These are phyloP conservation scores for Lyophyllum atratum DNA, from an alignment of 768 basidiomycete genomes.

Conservation along the genomic window DNA sequence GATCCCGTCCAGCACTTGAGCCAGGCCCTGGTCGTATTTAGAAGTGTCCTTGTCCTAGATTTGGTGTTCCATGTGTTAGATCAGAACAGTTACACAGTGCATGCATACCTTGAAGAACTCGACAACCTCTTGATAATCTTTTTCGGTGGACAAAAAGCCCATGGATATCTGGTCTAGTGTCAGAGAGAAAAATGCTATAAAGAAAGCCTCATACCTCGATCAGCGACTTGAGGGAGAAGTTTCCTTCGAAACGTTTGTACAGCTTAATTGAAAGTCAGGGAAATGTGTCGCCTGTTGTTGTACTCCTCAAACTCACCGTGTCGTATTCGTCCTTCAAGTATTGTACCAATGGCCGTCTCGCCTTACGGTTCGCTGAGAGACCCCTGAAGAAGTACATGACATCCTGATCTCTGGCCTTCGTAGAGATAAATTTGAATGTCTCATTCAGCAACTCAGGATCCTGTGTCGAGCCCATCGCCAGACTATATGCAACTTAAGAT, in stretches of 20 bases:
- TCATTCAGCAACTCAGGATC: slow-evolving; percentile 58
- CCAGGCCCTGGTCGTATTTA: slow-evolving; percentile 63
- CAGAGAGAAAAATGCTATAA: slow-evolving; percentile 25
- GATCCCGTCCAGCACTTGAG: slow-evolving; percentile 71
- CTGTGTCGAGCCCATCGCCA: slow-evolving; percentile 62
- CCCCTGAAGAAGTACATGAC: slow-evolving; percentile 64
- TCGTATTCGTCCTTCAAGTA: slow-evolving; percentile 77
- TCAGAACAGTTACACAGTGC: background rate
- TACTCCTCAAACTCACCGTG: slow-evolving; percentile 38
- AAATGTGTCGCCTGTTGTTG: background rate
- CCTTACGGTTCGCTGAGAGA: slow-evolving; percentile 54
- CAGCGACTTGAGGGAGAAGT: slow-evolving; percentile 56
- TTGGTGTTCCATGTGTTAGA: slow-evolving; percentile 21
- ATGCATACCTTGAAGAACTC: slow-evolving; percentile 74
- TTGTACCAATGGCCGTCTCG: slow-evolving; percentile 52
- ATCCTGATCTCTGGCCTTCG: slow-evolving; percentile 60
- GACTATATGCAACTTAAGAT: slow-evolving; percentile 36
- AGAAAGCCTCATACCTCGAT: slow-evolving; percentile 47
- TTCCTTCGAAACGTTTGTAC: slow-evolving; percentile 70
- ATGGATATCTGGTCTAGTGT: slow-evolving; percentile 25
- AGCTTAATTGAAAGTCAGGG: slow-evolving; percentile 40
- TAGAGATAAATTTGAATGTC: slow-evolving; percentile 62
- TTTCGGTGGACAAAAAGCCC: slow-evolving; percentile 54
- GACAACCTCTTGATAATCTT: slow-evolving; percentile 63
- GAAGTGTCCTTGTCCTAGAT: slow-evolving; percentile 64